These are phyloP conservation scores for Austropuccinia psidii DNA, from an alignment of 1,284 basidiomycete species.

Conservation along the genomic window DNA sequence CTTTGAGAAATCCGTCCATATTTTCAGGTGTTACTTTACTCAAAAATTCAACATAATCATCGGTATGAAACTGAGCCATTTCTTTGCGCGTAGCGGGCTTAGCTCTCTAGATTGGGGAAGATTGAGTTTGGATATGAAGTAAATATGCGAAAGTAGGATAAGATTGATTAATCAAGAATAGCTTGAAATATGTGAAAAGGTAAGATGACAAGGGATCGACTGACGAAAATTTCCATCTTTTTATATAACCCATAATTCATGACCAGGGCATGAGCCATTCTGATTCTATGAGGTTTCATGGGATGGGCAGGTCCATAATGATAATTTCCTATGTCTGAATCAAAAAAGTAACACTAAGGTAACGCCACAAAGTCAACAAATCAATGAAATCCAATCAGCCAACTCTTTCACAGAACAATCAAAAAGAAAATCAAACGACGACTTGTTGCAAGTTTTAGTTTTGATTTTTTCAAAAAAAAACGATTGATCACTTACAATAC, in stretches of 20 bases:
- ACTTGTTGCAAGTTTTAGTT: not conserved
- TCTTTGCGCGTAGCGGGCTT: constrained; percentile 99
- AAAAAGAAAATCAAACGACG: not conserved
- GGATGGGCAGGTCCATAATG: constrained; percentile 77
- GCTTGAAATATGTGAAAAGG: constrained; percentile 37
- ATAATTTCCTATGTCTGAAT: constrained; percentile 96
- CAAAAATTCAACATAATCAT: constrained; percentile 87
- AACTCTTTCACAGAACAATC: not conserved
- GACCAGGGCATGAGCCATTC: constrained; percentile 98
- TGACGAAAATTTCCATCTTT: constrained; percentile 49
- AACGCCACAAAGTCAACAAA: no score
- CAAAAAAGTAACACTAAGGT: constrained; percentile 52
- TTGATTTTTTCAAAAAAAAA: not conserved
- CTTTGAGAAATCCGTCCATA: constrained; percentile 78
- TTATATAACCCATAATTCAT: constrained; percentile 87
- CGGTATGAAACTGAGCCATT: constrained; percentile 90
- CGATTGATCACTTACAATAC: constrained; percentile 10
- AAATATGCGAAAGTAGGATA: not conserved
- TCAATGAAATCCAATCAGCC: not conserved
- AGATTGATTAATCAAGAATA: constrained; percentile 61
- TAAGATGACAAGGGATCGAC: constrained; percentile 4
- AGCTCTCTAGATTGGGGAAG: constrained; percentile 61
- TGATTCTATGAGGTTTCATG: constrained; percentile 94
- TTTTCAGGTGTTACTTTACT: constrained; percentile 74
- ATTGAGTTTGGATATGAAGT: not conserved